phyloP scores from a whole-genome alignment of 2,329 filamentous ascomycete species.

The Huntiella omanensis region DNA sequence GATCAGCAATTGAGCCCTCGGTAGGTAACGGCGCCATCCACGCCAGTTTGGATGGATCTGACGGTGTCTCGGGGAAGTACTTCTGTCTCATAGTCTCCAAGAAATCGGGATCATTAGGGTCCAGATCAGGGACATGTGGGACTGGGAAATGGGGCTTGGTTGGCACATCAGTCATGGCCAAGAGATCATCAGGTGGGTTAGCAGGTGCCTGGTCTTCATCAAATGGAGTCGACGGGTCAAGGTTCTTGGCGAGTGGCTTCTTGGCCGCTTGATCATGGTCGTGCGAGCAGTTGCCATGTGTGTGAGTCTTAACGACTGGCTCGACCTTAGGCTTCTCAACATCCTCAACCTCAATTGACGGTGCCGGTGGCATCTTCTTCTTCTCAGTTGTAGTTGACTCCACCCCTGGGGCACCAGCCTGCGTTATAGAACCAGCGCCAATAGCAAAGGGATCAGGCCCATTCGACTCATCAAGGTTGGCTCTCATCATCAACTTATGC shows the following conservation, averaged over 20 bases:
- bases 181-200: conserved; percentile 24
- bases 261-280: neutral
- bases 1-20: conserved; percentile 42
- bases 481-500: conserved; percentile 54
- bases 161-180: conserved; percentile 22
- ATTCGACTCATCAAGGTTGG: conserved; percentile 50
- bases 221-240: conserved; percentile 14
- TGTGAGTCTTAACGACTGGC: conserved; percentile 1
- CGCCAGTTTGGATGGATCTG: conserved; percentile 67
- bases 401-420: neutral
- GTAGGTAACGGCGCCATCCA: conserved; percentile 71
- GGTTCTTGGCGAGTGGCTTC: conserved; percentile 11
- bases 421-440: neutral
- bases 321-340: conserved; percentile 5
- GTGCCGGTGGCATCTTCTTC: conserved; percentile 12
- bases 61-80: conserved; percentile 77
- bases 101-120: conserved; percentile 69
- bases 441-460: conserved; percentile 26
- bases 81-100: conserved; percentile 70
- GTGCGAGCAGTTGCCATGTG: neutral
- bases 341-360: conserved; percentile 21
- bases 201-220: conserved; percentile 25
- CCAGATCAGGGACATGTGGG: conserved; percentile 47
- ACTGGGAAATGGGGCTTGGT: conserved; percentile 42
- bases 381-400: conserved; percentile 11